Evolutionary conservation across 768 basidiomycete genomes (phyloP).

Genomic region (Atractiella rhizophila): DNA sequence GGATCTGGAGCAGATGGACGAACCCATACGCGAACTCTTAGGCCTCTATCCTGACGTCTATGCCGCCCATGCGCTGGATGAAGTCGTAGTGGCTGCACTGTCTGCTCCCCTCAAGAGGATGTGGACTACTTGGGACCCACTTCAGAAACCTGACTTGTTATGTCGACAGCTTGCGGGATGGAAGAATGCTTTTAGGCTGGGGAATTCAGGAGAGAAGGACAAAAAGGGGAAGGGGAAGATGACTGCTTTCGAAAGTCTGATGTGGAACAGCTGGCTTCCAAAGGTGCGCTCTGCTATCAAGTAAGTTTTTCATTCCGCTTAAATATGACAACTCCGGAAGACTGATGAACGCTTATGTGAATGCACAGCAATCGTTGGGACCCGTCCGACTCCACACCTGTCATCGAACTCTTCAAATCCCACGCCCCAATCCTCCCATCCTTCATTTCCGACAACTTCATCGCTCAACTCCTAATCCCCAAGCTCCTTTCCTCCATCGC

Average conservation of each 20-base stretch:
- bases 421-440: constrained; percentile 70
- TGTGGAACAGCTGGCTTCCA: constrained; percentile 91
- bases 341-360: neutral
- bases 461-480: constrained; percentile 84
- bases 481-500: constrained; percentile 63
- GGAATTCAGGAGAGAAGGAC: neutral
- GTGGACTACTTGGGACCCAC: constrained; percentile 53
- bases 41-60: too few species aligned
- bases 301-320: constrained; percentile 18
- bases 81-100: constrained; percentile 62
- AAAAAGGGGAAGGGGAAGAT: constrained; percentile 25
- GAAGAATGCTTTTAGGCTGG: constrained; percentile 21
- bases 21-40: too few species aligned
- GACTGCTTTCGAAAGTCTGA: constrained; percentile 80
- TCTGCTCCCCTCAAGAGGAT: neutral
- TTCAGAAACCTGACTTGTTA: constrained; percentile 40
- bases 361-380: constrained; percentile 54
- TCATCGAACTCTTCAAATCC: constrained; percentile 55
- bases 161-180: constrained; percentile 19
- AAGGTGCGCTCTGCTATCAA: constrained; percentile 80
- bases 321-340: neutral
- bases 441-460: constrained; percentile 78
- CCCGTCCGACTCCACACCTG: constrained; percentile 43
- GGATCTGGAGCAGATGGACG: constrained; percentile 46
- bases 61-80: constrained; percentile 53